A percentile compares a stretch with the other conserved stretches of the same genome.
Conservation (phyloP, 495 filamentous ascomycete species). For the Penicillium psychrofluorescens region DNA sequence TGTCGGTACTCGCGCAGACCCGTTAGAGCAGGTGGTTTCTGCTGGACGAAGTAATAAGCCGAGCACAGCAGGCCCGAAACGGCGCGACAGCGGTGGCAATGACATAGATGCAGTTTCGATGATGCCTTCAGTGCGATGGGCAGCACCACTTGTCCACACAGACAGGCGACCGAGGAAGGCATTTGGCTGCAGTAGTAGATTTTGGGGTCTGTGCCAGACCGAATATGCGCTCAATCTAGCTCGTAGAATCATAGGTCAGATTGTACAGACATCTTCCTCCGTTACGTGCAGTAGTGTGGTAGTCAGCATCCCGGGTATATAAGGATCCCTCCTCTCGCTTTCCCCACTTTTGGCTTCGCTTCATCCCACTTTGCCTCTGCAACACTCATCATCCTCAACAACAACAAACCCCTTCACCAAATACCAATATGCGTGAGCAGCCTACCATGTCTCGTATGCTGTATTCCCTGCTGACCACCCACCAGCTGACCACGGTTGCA, state of each 20-base stretch:
- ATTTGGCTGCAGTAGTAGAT: not conserved
- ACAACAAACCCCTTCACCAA: not conserved
- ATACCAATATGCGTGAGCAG: no score
- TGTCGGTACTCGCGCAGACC: conserved; percentile 41
- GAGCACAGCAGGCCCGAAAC: conserved; percentile 50
- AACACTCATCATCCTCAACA: no score
- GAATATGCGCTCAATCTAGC: no score
- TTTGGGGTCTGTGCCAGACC: no score
- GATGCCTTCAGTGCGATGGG: conserved; percentile 28
- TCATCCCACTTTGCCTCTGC: no score
- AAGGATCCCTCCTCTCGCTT: no score
- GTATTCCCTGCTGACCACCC: conserved; percentile 12
- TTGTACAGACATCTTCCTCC: no score
- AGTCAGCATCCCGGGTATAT: no score
- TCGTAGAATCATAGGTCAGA: no score
- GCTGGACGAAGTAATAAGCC: conserved; percentile 41
- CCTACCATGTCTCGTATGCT: conserved; percentile 2
- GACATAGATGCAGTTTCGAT: conserved; percentile 46
- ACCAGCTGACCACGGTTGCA: conserved; percentile 37
- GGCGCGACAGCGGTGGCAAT: conserved; percentile 57
- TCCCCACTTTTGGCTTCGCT: no score
- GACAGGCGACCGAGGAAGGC: conserved; percentile 40
- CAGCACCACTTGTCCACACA: conserved; percentile 45
- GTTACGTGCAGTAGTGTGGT: no score
- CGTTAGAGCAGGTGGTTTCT: conserved; percentile 20